Conservation (phyloP, 2,329 filamentous ascomycete species). For the Dothideomycetes sp. region DNA sequence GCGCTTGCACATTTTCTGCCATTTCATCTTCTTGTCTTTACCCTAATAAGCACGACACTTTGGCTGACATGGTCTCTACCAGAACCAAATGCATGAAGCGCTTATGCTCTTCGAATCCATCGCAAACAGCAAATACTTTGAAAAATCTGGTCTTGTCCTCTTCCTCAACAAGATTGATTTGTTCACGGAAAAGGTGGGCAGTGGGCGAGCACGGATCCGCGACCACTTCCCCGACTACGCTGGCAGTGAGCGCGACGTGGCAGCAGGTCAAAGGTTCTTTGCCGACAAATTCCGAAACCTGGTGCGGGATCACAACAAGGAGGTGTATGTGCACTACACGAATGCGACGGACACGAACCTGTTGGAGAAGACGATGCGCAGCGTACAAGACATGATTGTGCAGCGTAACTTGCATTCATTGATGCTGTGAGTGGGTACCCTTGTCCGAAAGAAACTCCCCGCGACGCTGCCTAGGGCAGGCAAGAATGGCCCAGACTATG, state of each 20-base stretch:
- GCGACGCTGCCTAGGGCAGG: too few relatives aligned
- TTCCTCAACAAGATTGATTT: constrained; percentile 68
- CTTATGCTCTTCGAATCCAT: constrained; percentile 62
- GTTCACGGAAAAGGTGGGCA: constrained; percentile 38
- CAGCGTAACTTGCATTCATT: constrained; percentile 40
- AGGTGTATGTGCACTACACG: constrained; percentile 42
- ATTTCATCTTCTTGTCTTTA: too few relatives aligned
- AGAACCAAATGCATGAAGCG: constrained; percentile 67
- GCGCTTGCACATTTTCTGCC: too few relatives aligned
- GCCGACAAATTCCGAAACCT: constrained; percentile 40
- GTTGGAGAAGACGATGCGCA: constrained; percentile 41
- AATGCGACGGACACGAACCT: constrained; percentile 42
- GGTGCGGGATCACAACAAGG: constrained; percentile 38
- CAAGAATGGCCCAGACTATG: too few relatives aligned
- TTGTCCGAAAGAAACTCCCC: too few relatives aligned
- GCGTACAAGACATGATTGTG: constrained; percentile 43
- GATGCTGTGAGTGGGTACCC: constrained; percentile 28
- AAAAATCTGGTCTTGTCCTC: constrained; percentile 61
- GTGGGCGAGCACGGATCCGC: constrained; percentile 34
- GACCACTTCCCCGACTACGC: constrained; percentile 40
- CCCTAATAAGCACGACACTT: too few relatives aligned
- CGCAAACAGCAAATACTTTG: constrained; percentile 62
- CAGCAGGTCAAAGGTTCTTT: constrained; percentile 39
- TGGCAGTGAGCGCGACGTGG: constrained; percentile 32
- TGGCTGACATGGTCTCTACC: constrained; percentile 7